These are phyloP conservation scores for Globisporangium perplexum DNA, from an alignment of 352 stramenopile genomes.

Conservation along the genomic window DNA sequence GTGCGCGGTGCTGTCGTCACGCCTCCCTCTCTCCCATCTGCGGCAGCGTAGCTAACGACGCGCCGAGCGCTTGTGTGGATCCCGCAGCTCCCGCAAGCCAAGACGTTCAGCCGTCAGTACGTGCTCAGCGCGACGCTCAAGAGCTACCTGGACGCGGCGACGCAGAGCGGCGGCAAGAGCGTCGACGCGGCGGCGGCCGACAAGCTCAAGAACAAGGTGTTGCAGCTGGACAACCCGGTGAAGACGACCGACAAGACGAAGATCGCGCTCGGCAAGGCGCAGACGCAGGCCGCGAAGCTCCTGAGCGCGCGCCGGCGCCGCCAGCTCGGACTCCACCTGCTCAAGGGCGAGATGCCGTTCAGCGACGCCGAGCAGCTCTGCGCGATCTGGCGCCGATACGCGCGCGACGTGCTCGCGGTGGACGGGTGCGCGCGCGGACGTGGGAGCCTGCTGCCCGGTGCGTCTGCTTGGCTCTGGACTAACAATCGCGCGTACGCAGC, in stretches of 20 bases:
- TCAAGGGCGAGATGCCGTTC: constrained; percentile 39
- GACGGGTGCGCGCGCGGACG: constrained; percentile 19
- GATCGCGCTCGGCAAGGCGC: constrained; percentile 19
- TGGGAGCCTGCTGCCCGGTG: background rate
- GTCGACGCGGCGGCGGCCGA: constrained; percentile 18
- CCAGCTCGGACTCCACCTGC: constrained; percentile 45
- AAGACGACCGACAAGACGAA: constrained; percentile 31
- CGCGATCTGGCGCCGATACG: constrained; percentile 62
- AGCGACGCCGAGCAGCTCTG: constrained; percentile 53
- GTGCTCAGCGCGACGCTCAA: constrained; percentile 28
- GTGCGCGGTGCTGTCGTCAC: constrained; percentile 17
- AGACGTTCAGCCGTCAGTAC: constrained; percentile 19
- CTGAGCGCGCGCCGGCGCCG: constrained; percentile 59
- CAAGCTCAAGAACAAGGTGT: constrained; percentile 74
- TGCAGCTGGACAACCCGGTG: constrained; percentile 73
- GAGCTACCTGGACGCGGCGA: constrained; percentile 30
- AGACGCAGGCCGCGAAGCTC: constrained; percentile 46
- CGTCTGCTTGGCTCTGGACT: background rate
- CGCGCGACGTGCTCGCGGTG: constrained; percentile 37
- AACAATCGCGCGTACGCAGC: background rate
- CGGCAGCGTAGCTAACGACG: no score
- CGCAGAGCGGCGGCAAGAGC: constrained; percentile 6
- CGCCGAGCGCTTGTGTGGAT: background rate
- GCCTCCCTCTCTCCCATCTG: background rate
- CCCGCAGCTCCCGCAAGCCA: constrained; percentile 22